A percentile compares a stretch with the other conserved stretches of the same genome.
phyloP scores from a whole-genome alignment of 2,329 filamentous ascomycete species.

The Lecanicillium sp. region DNA sequence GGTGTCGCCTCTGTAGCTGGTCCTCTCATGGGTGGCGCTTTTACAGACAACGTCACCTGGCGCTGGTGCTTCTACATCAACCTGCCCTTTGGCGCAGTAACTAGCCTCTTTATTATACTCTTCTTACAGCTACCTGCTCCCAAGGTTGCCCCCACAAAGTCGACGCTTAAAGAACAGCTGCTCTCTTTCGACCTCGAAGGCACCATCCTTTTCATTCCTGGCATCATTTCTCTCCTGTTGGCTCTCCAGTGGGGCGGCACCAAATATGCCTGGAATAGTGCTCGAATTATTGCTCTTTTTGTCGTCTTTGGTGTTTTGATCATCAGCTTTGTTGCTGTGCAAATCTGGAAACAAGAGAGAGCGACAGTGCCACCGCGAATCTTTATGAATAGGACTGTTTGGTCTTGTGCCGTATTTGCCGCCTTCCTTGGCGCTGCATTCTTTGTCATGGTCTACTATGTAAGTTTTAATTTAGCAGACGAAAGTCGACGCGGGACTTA shows the following conservation, averaged over 20 bases:
- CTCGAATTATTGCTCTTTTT: conserved; percentile 35
- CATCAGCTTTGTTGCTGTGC: conserved; percentile 29
- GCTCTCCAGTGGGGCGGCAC: conserved; percentile 39
- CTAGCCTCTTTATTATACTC: conserved; percentile 17
- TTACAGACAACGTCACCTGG: conserved; percentile 10
- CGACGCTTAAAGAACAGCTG: conserved; percentile 29
- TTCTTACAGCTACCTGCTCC: conserved; percentile 12
- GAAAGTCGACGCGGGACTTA: no score
- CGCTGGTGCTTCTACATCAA: conserved; percentile 9
- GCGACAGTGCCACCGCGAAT: conserved; percentile 34
- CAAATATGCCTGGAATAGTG: conserved; percentile 33
- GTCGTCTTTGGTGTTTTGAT: conserved; percentile 30
- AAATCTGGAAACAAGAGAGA: conserved; percentile 24
- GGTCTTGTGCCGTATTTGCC: conserved; percentile 24
- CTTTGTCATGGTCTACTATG: conserved; percentile 29
- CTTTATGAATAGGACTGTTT: conserved; percentile 30
- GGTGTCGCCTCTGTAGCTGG: conserved; percentile 25
- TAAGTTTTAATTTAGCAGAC: no score
- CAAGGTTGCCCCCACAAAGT: conserved; percentile 5
- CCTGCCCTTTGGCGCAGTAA: conserved; percentile 24
- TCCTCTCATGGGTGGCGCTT: conserved; percentile 15
- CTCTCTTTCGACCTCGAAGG: conserved; percentile 44
- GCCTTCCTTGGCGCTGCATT: conserved; percentile 18
- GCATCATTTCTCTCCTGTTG: conserved; percentile 35
- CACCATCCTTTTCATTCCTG: conserved; percentile 45